Evolutionary conservation across 2,329 filamentous ascomycete genomes (phyloP).

Genomic region (Huntiella decipiens): DNA sequence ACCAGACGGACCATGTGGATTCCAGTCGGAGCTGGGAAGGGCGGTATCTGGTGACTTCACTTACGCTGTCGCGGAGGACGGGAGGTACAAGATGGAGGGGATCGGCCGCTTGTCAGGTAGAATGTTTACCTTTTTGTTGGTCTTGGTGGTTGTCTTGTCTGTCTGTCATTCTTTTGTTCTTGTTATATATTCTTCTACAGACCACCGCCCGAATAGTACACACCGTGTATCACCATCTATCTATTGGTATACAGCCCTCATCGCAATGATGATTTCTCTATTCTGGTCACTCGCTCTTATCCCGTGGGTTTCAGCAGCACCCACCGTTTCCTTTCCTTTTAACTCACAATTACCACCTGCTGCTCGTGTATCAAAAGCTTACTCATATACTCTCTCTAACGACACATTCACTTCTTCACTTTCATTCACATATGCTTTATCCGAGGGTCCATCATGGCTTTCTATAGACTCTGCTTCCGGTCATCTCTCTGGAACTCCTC

Average conservation of each 20-base stretch:
- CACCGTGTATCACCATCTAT: background rate
- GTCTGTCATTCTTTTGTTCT: background rate
- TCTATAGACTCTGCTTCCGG: slow-evolving; percentile 45
- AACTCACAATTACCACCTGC: slow-evolving; percentile 72
- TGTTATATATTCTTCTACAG: background rate
- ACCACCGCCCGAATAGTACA: background rate
- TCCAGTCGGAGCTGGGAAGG: no score
- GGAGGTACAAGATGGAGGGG: no score
- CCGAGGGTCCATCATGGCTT: slow-evolving; percentile 51
- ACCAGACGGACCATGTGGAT: no score
- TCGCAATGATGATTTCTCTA: slow-evolving; percentile 2
- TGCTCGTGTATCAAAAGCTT: slow-evolving; percentile 47
- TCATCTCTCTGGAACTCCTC: slow-evolving; percentile 53
- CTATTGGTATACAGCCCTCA: slow-evolving; percentile 2
- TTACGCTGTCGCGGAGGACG: no score
- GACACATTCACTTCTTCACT: slow-evolving; percentile 51
- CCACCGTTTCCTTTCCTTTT: slow-evolving; percentile 45
- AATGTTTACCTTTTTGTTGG: background rate
- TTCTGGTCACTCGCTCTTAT: slow-evolving; percentile 17
- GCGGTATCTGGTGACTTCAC: no score
- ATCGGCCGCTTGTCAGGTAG: no score
- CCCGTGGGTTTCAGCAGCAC: slow-evolving; percentile 20
- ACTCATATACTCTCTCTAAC: slow-evolving; percentile 51
- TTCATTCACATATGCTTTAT: slow-evolving; percentile 46
- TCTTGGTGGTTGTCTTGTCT: background rate